These are phyloP conservation scores for Camellia lanceoleosa DNA, from an alignment of 148 eudicot genomes.

Conservation along the genomic window DNA sequence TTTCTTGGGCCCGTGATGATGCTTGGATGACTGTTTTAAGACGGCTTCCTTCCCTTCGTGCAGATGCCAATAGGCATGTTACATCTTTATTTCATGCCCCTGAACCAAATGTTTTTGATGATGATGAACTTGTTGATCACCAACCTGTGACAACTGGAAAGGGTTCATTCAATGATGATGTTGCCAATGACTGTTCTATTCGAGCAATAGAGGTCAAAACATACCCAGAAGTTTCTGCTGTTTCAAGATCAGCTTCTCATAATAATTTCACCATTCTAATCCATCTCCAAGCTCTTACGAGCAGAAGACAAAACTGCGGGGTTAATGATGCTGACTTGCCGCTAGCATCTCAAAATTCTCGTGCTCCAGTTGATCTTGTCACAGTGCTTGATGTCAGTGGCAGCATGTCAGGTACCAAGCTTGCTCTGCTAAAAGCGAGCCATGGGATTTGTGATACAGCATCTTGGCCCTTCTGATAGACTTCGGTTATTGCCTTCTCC, in stretches of 20 bases:
- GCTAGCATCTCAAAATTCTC: slow-evolving; percentile 19
- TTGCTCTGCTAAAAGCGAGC: slow-evolving; percentile 56
- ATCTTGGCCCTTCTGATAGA: slow-evolving; percentile 48
- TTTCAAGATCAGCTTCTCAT: slow-evolving; percentile 31
- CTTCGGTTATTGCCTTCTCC: slow-evolving; percentile 59
- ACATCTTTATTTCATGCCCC: slow-evolving; percentile 24
- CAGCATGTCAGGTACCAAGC: slow-evolving; percentile 64
- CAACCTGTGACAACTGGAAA: slow-evolving; percentile 16
- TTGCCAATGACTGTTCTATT: slow-evolving; percentile 7
- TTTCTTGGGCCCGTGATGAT: slow-evolving; percentile 26
- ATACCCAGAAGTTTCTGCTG: slow-evolving; percentile 46
- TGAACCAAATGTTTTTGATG: slow-evolving; percentile 45
- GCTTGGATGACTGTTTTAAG: slow-evolving; percentile 25
- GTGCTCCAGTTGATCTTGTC: slow-evolving; percentile 54
- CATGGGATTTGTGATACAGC: slow-evolving; percentile 54
- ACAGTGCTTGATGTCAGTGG: slow-evolving; percentile 58
- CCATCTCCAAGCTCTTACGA: slow-evolving; percentile 46
- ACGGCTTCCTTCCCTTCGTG: slow-evolving; percentile 27
- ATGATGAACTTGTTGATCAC: slow-evolving; percentile 35
- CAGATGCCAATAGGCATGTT: slow-evolving; percentile 20
- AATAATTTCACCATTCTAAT: slow-evolving; percentile 35
- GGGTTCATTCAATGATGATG: slow-evolving; percentile 9
- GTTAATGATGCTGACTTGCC: slow-evolving; percentile 6
- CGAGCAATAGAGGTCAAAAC: slow-evolving; percentile 34
- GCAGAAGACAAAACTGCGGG: neutral